Evolutionary conservation across 2,329 filamentous ascomycete species (phyloP).

Genomic region (Colletotrichum brevisporum): DNA sequence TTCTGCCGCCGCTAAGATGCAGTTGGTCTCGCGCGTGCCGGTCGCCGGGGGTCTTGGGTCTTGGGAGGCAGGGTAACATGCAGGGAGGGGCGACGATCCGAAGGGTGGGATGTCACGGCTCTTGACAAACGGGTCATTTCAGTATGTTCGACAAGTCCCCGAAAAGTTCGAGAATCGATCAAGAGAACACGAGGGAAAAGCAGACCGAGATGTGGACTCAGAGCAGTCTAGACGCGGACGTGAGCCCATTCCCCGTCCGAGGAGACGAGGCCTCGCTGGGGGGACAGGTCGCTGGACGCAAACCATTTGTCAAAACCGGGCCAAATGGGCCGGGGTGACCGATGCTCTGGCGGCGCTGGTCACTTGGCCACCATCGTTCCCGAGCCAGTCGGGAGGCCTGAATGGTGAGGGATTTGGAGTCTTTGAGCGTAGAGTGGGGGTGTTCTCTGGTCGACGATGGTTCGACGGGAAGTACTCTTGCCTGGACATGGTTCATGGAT

Average conservation of each 20-base stretch:
- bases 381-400: conserved; percentile 32
- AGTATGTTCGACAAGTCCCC: no score
- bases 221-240: background rate
- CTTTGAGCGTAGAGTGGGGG: conserved; percentile 17
- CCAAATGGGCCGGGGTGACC: conserved; percentile 23
- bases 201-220: background rate
- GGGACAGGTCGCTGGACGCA: conserved; percentile 3
- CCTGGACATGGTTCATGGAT: no score
- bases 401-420: conserved; percentile 22
- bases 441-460: background rate
- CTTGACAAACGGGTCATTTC: no score
- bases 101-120: background rate
- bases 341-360: conserved; percentile 20
- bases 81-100: conserved; percentile 6
- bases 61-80: background rate
- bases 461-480: conserved; percentile 1
- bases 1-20: background rate
- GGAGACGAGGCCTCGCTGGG: background rate
- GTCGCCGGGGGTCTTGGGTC: background rate
- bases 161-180: background rate
- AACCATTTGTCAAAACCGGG: conserved; percentile 24
- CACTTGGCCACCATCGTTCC: conserved; percentile 32
- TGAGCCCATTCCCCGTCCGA: conserved; percentile 7
- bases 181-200: background rate
- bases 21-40: background rate